Percentiles rank a stretch among this genome's conserved stretches.
Evolutionary conservation across 225 moss, liverwort and hornwort genomes (phyloP).

Genomic region (Pseudoscleropodium purum): DNA sequence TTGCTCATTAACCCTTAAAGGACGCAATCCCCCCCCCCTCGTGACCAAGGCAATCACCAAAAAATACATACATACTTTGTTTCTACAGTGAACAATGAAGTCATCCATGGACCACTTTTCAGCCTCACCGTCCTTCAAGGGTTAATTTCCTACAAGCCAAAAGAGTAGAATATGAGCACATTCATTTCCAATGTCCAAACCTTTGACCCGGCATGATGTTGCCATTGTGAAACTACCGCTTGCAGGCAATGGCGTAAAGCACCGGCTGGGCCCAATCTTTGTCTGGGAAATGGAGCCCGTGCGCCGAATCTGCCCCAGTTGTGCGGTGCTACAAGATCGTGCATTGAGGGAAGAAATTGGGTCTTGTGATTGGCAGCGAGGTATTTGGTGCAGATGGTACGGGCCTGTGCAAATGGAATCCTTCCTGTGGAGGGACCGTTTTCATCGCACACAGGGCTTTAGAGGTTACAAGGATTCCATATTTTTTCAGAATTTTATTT

Average conservation of each 20-base stretch:
- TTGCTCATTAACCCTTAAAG: background rate
- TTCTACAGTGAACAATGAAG: too few species aligned
- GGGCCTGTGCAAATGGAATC: background rate
- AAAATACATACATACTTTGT: too few species aligned
- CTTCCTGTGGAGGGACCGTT: background rate
- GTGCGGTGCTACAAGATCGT: background rate
- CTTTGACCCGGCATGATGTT: background rate
- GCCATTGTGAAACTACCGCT: background rate
- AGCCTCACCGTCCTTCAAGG: too few species aligned
- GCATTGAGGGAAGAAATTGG: background rate
- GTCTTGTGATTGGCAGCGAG: background rate
- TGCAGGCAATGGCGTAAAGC: background rate
- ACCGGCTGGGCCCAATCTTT: background rate
- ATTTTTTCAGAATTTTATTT: too few species aligned
- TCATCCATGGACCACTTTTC: too few species aligned
- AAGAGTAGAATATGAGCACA: too few species aligned
- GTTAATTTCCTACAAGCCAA: too few species aligned
- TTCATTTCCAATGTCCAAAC: too few species aligned
- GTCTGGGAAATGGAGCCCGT: background rate
- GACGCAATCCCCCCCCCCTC: rapidly evolving
- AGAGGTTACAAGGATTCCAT: too few species aligned
- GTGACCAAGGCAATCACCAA: background rate
- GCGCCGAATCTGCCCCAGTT: background rate
- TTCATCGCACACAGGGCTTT: background rate
- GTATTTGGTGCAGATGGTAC: background rate